Evolutionary conservation across 2,329 filamentous ascomycete species (phyloP), one percentile per base, ranked within the genome.

Genomic region (Colletotrichum acutatum): DNA sequence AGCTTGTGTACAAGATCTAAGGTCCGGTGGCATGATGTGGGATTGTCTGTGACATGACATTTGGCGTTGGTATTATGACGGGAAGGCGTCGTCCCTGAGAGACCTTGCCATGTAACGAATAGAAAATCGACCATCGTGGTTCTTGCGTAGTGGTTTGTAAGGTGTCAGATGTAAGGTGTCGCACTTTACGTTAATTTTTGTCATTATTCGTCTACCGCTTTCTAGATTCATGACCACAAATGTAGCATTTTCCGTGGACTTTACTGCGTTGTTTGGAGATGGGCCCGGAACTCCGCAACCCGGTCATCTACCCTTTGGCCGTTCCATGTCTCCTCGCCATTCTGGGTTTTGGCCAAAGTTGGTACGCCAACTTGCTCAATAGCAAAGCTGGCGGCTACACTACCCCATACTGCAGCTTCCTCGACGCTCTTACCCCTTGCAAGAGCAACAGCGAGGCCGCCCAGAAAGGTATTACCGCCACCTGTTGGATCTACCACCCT

Each of bases 311-410:
- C 88, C 28, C 79, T 79, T 6, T 86, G 84, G 1, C 87, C 89
- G 78, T 93, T 93, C 91, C 91, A 93, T 22, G 84, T 87, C 81
- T 93, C 91, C 26, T 78, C 76, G 6, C 85, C 87, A 4, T 84
- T 76, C 9, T 81, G 82, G 64, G 86, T 82, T 60, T 78, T 78
- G 2, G 80, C 84, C 14, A 95, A 78, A 1, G 81, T 80, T 0
- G 96, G 96, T 81, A 97, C 90, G 0, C 97, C 96, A 65, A 97
- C 91, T 82, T 99, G 97, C 83, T 99, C 95, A 78, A 99, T 97
- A 19, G 94, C 94, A 82, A 98, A 97, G 78, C 95, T 95, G 8
- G 97, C 96, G 2, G 95, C 93, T 6, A 98, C 88, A 58, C 90
- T 93, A 5, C 92, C 97, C 90, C 93, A 96, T 0, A 90, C 86